Conservation (phyloP, 352 stramenopile species). For the Globisporangium heterothallicum region DNA sequence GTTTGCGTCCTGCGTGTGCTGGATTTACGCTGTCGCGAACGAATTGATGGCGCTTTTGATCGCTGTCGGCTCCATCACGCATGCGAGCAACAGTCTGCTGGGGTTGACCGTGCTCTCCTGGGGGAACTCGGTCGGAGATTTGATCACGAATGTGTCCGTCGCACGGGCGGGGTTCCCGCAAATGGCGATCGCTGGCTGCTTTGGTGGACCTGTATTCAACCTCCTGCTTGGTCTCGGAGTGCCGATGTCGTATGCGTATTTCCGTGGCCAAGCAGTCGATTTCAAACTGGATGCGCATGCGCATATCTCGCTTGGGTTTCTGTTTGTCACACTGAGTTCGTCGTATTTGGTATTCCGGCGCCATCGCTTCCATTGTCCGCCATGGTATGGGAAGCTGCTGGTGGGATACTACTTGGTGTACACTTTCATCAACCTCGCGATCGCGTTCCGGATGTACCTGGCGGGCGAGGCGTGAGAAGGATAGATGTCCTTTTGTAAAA, state of each 20-base stretch:
- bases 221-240: conserved; percentile 74
- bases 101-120: conserved; percentile 77
- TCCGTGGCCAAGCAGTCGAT: conserved; percentile 31
- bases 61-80: conserved; percentile 67
- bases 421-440: conserved; percentile 58
- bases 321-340: conserved; percentile 46
- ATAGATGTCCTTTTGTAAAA: background rate
- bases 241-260: conserved; percentile 57
- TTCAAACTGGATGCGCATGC: conserved; percentile 63
- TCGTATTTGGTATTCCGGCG: conserved; percentile 50
- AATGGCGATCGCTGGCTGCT: conserved; percentile 85
- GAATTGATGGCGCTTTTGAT: conserved; percentile 84
- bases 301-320: conserved; percentile 64
- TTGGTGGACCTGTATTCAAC: conserved; percentile 80
- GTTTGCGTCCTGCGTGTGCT: conserved; percentile 83
- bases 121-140: conserved; percentile 81
- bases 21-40: conserved; percentile 88
- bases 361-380: conserved; percentile 51
- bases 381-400: conserved; percentile 70
- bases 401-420: conserved; percentile 67
- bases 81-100: conserved; percentile 68
- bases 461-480: background rate
- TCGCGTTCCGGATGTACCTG: conserved; percentile 32
- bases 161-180: conserved; percentile 72
- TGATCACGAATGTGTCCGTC: conserved; percentile 82